Evolutionary conservation across 1,284 basidiomycete species (phyloP).

Genomic region (Pseudozyma tsukubaensis): DNA sequence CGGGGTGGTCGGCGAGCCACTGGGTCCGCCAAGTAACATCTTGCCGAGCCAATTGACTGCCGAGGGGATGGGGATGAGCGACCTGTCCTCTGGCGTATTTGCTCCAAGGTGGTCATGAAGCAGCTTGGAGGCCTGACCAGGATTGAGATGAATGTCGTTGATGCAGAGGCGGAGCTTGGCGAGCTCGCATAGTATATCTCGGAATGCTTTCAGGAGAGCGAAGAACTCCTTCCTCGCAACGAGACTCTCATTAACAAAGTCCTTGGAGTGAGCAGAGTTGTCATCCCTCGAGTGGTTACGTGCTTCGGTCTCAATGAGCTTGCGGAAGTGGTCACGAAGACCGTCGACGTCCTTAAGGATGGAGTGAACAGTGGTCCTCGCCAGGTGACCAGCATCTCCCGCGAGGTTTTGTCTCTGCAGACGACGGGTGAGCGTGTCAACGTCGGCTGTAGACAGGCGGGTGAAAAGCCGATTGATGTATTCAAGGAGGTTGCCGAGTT

Average conservation of each 20-base stretch:
- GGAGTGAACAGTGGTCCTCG: constrained; percentile 81
- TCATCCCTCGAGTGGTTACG: constrained; percentile 32
- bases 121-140: constrained; percentile 73
- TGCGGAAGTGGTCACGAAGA: constrained; percentile 80
- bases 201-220: constrained; percentile 83
- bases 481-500: constrained; percentile 77
- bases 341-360: constrained; percentile 80
- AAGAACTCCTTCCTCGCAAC: constrained; percentile 87
- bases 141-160: constrained; percentile 91
- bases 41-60: constrained; percentile 58
- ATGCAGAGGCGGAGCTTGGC: constrained; percentile 83
- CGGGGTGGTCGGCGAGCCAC: constrained; percentile 17
- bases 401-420: constrained; percentile 89
- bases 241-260: constrained; percentile 59
- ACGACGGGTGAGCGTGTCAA: constrained; percentile 85
- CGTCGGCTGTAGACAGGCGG: constrained; percentile 83
- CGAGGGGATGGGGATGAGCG: constrained; percentile 45
- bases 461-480: constrained; percentile 77
- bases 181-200: constrained; percentile 85
- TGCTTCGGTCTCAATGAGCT: constrained; percentile 72
- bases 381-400: constrained; percentile 87
- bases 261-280: constrained; percentile 70
- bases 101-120: constrained; percentile 64
- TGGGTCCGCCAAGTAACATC: constrained; percentile 45
- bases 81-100: constrained; percentile 40